Percentiles rank a stretch among this genome's conserved stretches.
Evolutionary conservation across 371 early-diverging fungal species (phyloP).

Genomic region (Aphelidium insulamus): DNA sequence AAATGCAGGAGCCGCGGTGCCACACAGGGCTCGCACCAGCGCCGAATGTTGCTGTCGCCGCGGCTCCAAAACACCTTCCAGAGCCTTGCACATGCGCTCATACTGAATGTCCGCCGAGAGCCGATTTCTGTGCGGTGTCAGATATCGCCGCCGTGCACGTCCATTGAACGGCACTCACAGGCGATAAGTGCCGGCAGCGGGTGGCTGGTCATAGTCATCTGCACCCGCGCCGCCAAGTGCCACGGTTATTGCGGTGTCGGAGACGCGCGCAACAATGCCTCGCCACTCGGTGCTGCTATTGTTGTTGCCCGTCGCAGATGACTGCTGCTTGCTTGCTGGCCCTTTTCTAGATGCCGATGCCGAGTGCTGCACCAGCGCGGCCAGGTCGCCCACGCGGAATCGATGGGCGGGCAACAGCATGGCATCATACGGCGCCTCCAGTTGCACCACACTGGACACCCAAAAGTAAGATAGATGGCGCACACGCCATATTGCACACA

Average conservation of each 20-base stretch:
- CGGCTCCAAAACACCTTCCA: constrained; percentile 10
- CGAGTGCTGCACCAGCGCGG: too few species aligned
- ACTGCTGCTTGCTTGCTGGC: neutral
- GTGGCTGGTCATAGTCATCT: constrained; percentile 32
- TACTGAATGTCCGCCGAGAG: constrained; percentile 57
- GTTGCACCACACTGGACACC: too few species aligned
- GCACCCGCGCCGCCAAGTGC: constrained; percentile 25
- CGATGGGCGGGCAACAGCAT: too few species aligned
- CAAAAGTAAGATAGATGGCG: too few species aligned
- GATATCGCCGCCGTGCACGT: neutral
- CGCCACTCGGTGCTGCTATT: neutral
- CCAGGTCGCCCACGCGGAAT: too few species aligned
- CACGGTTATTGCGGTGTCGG: constrained; percentile 33
- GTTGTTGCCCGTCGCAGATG: neutral
- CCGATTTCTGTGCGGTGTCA: constrained; percentile 12
- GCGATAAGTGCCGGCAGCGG: constrained; percentile 4
- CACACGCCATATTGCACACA: too few species aligned
- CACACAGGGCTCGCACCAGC: constrained; percentile 20
- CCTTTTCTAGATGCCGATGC: too few species aligned
- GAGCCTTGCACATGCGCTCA: constrained; percentile 24
- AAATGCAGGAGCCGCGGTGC: constrained; percentile 14
- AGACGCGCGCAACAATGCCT: constrained; percentile 32
- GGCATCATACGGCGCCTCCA: too few species aligned
- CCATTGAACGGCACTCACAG: neutral
- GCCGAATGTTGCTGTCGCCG: constrained; percentile 3